phyloP scores from a whole-genome alignment of 2,329 filamentous ascomycete species.

The Ophiostoma australiae region DNA sequence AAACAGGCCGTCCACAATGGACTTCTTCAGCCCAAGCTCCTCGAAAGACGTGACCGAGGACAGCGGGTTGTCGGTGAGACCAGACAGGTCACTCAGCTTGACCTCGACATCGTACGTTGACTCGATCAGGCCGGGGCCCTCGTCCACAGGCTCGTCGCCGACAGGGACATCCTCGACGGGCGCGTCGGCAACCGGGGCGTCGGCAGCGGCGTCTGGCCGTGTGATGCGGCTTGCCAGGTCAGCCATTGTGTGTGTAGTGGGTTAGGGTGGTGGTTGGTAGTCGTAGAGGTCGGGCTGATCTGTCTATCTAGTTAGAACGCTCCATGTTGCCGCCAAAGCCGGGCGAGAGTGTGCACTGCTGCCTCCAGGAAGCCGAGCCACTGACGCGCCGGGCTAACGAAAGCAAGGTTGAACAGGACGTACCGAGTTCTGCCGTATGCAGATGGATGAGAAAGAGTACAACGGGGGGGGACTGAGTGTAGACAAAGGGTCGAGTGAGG shows the following conservation, averaged over 20 bases:
- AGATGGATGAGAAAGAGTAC: not conserved
- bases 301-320: not conserved
- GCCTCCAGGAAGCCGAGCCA: not conserved
- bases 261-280: not conserved
- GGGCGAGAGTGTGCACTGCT: not conserved
- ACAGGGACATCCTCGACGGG: constrained; percentile 17
- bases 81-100: constrained; percentile 83
- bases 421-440: not conserved
- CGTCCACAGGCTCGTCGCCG: not conserved
- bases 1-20: constrained; percentile 71
- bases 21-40: constrained; percentile 67
- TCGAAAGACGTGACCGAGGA: constrained; percentile 80
- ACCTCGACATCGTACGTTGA: constrained; percentile 85
- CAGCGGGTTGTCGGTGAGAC: constrained; percentile 79
- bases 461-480: not conserved
- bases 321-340: not conserved
- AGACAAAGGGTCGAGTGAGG: not conserved
- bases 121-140: constrained; percentile 58
- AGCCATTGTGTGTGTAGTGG: constrained; percentile 22
- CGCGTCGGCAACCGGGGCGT: constrained; percentile 9
- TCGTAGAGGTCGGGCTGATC: not conserved
- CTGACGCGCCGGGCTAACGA: not conserved
- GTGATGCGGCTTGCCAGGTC: constrained; percentile 51
- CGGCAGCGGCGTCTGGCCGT: constrained; percentile 35
- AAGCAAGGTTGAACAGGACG: not conserved